Percentiles rank a stretch among this genome's conserved stretches.
These are phyloP conservation scores for Lasiodiplodia sp. DNA, from an alignment of 2,329 filamentous ascomycete genomes.

Conservation along the genomic window DNA sequence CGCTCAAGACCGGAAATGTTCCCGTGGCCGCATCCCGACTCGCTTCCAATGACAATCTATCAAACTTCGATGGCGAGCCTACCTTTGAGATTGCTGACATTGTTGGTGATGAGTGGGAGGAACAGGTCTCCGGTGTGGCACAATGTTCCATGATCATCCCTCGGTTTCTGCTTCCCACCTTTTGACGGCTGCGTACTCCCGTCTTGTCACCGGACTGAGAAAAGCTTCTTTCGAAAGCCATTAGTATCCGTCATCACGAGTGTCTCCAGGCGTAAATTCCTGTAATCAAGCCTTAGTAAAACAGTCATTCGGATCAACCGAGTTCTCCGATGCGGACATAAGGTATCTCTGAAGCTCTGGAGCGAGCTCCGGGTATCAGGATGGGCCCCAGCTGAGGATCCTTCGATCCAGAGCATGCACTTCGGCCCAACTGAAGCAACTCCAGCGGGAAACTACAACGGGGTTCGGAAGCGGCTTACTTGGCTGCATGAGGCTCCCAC, in stretches of 20 bases:
- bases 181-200: background rate
- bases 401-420: background rate
- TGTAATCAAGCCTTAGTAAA: background rate
- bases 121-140: conserved; percentile 1
- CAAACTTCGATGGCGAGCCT: background rate
- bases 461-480: no score
- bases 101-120: background rate
- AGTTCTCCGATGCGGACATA: no score
- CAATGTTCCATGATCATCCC: background rate
- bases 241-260: background rate
- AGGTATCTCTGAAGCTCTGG: background rate
- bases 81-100: background rate
- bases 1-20: background rate
- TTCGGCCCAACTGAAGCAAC: background rate
- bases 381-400: background rate
- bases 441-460: background rate
- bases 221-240: background rate
- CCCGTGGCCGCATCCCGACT: background rate
- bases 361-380: background rate
- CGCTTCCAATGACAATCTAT: background rate
- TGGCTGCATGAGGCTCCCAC: background rate
- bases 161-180: background rate
- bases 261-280: background rate
- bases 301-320: background rate
- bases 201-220: background rate